Evolutionary conservation across 257 asterid genomes (phyloP), one percentile per base, ranked within the genome.

Genomic region (Sherardia arvensis): DNA sequence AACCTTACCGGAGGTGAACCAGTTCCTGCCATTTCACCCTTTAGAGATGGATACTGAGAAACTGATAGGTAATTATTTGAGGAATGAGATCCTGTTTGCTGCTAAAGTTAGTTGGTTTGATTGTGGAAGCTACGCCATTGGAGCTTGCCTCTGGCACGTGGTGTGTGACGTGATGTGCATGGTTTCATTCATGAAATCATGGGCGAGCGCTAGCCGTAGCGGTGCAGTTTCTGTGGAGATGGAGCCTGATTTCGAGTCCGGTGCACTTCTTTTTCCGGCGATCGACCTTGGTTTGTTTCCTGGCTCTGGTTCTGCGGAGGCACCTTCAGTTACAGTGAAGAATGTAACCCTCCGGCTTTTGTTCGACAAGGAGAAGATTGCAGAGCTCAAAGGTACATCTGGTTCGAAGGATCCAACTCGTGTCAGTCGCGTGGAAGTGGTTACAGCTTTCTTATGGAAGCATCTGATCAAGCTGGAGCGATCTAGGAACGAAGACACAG

Each of bases 121-220:
- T 0, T 79, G 80, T 25, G 85, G 80, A 11, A 79, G 83, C 8
- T 53, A 61, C 2, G 79, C 68, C 0, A 32, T 82, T 26, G 85
- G 83, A 9, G 57, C 54, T 6, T 62, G 76, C 53, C 7, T 72
- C 28, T 69, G 69, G 3, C 87, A 82, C 45, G 43, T 43, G 43
- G 32, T 76, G 2, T 79, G 71, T 18, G 85, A 82, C 54, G 63
- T 23, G 6, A 38, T 38, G 33, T 63, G 77, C 2, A 32, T 59
- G 4, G 43, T 48, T 6, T 32, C 36, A 5, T 76, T 76, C 61
- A 10, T 76, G 51, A 53, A 59, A 7, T 36, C 71, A 30, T 76
- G 80, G 80, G 74, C 77, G 23, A 56, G 62, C n/a, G 59, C 21
- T 32, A 49, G 56, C 4, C 18, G 43, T 29, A 7, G 61, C 9